These are phyloP conservation scores for Aspergillus asperescens DNA, from an alignment of 495 filamentous ascomycete genomes.

Conservation along the genomic window DNA sequence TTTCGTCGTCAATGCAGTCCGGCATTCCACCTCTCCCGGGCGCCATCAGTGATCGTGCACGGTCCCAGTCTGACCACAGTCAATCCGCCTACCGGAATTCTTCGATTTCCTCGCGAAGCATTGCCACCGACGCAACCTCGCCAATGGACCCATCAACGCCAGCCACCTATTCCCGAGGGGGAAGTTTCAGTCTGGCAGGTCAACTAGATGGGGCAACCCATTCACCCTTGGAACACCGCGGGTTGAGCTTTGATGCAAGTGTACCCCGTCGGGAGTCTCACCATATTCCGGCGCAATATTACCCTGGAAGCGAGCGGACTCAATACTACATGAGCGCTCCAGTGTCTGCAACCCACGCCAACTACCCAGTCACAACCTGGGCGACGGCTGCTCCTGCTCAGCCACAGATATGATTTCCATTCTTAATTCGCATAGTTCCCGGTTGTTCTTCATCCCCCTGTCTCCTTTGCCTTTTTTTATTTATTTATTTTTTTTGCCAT, in stretches of 20 bases:
- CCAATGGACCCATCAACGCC: slow-evolving; percentile 40
- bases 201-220: slow-evolving; percentile 30
- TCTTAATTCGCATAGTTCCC: slow-evolving; percentile 1
- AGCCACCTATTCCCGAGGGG: slow-evolving; percentile 33
- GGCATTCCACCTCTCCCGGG: slow-evolving; percentile 28
- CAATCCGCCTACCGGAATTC: slow-evolving; percentile 40
- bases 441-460: background rate
- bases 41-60: slow-evolving; percentile 37
- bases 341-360: slow-evolving; percentile 27
- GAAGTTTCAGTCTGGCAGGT: slow-evolving; percentile 37
- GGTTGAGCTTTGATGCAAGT: slow-evolving; percentile 32
- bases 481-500: background rate
- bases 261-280: slow-evolving; percentile 41
- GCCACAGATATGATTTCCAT: slow-evolving; percentile 35
- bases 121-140: slow-evolving; percentile 39
- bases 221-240: slow-evolving; percentile 30
- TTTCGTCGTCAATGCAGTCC: slow-evolving; percentile 37
- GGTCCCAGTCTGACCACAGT: slow-evolving; percentile 40
- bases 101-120: slow-evolving; percentile 40
- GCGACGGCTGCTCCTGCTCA: slow-evolving; percentile 41
- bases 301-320: slow-evolving; percentile 27
- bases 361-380: slow-evolving; percentile 39
- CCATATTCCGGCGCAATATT: slow-evolving; percentile 34
- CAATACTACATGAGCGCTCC: slow-evolving; percentile 36
- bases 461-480: slow-evolving; percentile 9